Evolutionary conservation across 768 basidiomycete species (phyloP), one percentile per base, ranked within the genome.

Genomic region (Leccinum olivaceopallidum): DNA sequence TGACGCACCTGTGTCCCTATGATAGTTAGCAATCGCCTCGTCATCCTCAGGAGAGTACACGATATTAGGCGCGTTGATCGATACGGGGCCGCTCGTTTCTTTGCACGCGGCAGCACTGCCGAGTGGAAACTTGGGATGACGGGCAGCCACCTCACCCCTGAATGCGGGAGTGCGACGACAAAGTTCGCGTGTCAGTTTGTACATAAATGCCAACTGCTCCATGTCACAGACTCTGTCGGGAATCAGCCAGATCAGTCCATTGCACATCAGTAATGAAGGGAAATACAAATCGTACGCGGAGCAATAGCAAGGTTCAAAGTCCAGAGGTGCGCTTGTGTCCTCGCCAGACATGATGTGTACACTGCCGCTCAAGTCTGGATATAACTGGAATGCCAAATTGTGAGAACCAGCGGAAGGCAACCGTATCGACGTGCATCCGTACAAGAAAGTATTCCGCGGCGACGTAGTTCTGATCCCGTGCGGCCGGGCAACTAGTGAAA

Each of bases 161-260:
- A 65, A 71, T 8, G 55, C 53, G 6, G 74, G 65, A 80, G 86
- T 82, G 14, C 87, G 82, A 37, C 87, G 80, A 4, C 75, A 73
- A 10, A 84, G 62, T 71, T 89, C 86, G 1, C 86, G 78, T 5
- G 68, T 57, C 58, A 78, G 79, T 63, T 88, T 89, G 70, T 87
- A 88, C 0, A 67, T 75, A 78, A 82, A 83, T 55, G 73, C 74
- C 50, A 86, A 61, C 26, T 79, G 71, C 1, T 68, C 77, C 5
- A 88, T 24, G 65, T 85, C 83, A 10, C 76, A 26, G 1, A 55
- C 42, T 39, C 71, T 71, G 42, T 22, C 0, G 3, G 78, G 0
- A 1, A 22, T 48, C 22, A 12, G 13, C 10, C 2, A 1, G 18
- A 20, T 9, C 10, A 14, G 13, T 26, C 4, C 39, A 18, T 39